A percentile compares a stretch with the other conserved stretches of the same genome.
Evolutionary conservation across 179 eudicot genomes (phyloP).

Genomic region (Actinidia polygama): DNA sequence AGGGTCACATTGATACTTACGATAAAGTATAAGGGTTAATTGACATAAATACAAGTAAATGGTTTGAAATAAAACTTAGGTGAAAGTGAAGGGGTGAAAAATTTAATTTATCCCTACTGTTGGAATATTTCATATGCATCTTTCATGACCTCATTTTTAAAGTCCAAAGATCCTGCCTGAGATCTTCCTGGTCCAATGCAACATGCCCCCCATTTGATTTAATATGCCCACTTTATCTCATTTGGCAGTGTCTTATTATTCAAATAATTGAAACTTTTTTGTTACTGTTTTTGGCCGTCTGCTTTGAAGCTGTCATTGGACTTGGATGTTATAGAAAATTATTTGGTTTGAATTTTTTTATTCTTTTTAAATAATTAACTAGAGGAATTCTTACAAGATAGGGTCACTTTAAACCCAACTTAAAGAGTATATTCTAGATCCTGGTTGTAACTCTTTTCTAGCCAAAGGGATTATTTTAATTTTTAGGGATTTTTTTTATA

Average conservation of each 20-base stretch:
- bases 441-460: no score
- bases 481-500: no score
- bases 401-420: neutral
- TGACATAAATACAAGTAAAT: no score
- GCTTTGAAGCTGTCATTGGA: constrained; percentile 18
- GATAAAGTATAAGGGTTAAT: no score
- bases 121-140: constrained; percentile 12
- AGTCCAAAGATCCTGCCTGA: constrained; percentile 40
- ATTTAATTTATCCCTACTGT: no score
- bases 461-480: no score
- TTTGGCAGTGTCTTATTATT: constrained; percentile 22
- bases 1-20: no score
- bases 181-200: constrained; percentile 40
- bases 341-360: neutral
- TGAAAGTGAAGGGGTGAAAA: no score
- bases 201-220: constrained; percentile 30
- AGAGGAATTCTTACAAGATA: neutral
- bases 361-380: neutral
- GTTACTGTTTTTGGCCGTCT: neutral
- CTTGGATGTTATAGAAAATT: neutral
- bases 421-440: no score
- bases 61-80: no score
- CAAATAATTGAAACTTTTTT: neutral
- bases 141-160: constrained; percentile 15
- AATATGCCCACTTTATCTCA: constrained; percentile 18